Evolutionary conservation across 2,329 filamentous ascomycete species (phyloP).

Genomic region (Colletotrichum magnum): DNA sequence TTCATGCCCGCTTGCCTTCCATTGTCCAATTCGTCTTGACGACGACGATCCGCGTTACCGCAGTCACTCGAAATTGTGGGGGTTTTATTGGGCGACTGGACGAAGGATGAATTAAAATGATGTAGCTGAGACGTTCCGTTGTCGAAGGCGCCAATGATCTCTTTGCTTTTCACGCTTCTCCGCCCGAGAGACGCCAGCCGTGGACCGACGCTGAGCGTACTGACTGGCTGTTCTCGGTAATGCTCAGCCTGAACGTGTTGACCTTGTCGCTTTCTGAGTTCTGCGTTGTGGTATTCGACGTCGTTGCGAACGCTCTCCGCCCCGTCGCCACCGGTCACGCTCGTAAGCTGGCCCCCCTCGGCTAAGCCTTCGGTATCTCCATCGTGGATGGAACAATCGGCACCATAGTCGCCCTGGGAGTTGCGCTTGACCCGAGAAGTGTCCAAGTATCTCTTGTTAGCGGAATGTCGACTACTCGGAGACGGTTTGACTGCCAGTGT

Average conservation of each 20-base stretch:
- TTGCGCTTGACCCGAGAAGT: no score
- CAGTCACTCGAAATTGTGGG: background rate
- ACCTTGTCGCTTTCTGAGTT: background rate
- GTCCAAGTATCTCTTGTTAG: background rate
- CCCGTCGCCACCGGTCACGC: no score
- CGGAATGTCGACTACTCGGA: background rate
- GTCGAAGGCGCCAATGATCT: slow-evolving; percentile 58
- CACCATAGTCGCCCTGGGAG: no score
- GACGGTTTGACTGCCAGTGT: background rate
- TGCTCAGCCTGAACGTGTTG: background rate
- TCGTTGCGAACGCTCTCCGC: no score
- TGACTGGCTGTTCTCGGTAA: background rate
- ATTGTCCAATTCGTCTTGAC: background rate
- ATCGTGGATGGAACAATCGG: no score
- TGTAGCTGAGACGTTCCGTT: background rate
- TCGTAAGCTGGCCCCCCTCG: no score
- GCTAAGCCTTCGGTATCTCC: no score
- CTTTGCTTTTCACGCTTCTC: slow-evolving; percentile 61
- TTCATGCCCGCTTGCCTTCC: background rate
- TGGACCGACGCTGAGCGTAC: slow-evolving; percentile 44
- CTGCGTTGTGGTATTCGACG: background rate
- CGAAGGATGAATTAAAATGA: background rate
- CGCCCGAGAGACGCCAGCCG: slow-evolving; percentile 56
- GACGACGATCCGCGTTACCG: background rate
- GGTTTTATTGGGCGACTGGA: background rate